Evolutionary conservation across 2,329 filamentous ascomycete genomes (phyloP).

Genomic region (Teratosphaeria zuluensis): DNA sequence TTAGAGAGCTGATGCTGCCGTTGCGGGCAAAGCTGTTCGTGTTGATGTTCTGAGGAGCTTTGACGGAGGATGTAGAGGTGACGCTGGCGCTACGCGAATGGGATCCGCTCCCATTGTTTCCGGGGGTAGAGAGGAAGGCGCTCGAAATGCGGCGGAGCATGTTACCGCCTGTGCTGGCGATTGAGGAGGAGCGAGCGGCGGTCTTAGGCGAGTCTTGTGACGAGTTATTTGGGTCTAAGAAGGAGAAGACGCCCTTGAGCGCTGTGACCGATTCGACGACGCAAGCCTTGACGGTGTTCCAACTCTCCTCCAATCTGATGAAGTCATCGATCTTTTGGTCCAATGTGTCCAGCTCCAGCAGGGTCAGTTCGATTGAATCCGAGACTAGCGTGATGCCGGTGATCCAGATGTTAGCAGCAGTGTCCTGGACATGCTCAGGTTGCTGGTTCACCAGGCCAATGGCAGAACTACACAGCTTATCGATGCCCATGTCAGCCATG

Average conservation of each 20-base stretch:
- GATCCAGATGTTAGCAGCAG: constrained; percentile 36
- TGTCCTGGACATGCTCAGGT: constrained; percentile 30
- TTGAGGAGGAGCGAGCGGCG: constrained; percentile 14
- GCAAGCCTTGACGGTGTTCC: constrained; percentile 33
- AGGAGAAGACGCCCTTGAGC: constrained; percentile 36
- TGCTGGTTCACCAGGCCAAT: constrained; percentile 36
- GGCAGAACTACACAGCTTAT: constrained; percentile 37
- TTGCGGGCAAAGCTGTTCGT: constrained; percentile 8
- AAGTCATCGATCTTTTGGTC: constrained; percentile 35
- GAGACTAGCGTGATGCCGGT: constrained; percentile 36
- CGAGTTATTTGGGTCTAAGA: constrained; percentile 27
- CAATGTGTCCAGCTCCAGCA: constrained; percentile 31
- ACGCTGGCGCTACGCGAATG: constrained; percentile 14
- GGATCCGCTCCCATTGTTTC: not conserved
- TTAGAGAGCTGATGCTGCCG: constrained; percentile 6
- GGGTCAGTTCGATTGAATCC: constrained; percentile 34
- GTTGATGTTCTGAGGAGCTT: not conserved
- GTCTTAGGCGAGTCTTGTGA: constrained; percentile 2
- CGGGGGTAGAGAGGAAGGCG: constrained; percentile 15
- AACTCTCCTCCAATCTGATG: constrained; percentile 37
- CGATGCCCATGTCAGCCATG: constrained; percentile 37
- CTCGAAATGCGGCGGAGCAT: constrained; percentile 26
- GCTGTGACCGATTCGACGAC: constrained; percentile 33
- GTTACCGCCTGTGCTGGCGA: constrained; percentile 17
- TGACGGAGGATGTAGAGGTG: constrained; percentile 7